A percentile compares a stretch with the other conserved stretches of the same genome.
Evolutionary conservation across 1,139 yeast genomes (phyloP).

Genomic region (Pichia sp.): DNA sequence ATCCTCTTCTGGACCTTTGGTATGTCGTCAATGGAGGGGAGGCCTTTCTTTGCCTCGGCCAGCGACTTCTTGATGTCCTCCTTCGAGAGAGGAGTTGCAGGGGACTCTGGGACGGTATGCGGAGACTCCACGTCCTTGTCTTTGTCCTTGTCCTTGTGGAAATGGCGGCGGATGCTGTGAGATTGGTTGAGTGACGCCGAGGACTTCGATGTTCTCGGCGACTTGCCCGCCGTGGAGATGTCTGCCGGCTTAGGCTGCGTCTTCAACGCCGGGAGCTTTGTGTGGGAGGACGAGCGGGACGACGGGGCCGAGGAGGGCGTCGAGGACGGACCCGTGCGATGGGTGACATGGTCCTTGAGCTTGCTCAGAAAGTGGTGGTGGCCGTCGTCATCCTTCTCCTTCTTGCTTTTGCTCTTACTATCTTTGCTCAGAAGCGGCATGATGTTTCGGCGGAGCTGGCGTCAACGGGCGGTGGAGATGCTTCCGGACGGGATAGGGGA

Average conservation of each 20-base stretch:
- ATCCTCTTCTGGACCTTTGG: slow-evolving; percentile 24
- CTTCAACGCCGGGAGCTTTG: slow-evolving; percentile 1
- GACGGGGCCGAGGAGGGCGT: neutral
- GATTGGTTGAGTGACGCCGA: neutral
- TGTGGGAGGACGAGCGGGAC: slow-evolving; percentile 6
- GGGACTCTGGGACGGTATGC: neutral
- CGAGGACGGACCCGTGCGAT: neutral
- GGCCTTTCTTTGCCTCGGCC: slow-evolving; percentile 22
- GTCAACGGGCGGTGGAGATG: neutral
- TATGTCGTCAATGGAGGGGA: slow-evolving; percentile 29
- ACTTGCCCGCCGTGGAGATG: neutral
- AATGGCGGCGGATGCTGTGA: slow-evolving; percentile 5
- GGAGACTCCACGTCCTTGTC: slow-evolving; percentile 1
- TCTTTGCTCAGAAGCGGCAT: slow-evolving; percentile 5
- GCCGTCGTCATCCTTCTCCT: slow-evolving; percentile 5
- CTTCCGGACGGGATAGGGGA: neutral
- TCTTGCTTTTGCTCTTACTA: slow-evolving; percentile 1
- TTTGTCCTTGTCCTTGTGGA: slow-evolving; percentile 4
- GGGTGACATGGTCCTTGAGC: slow-evolving; percentile 14
- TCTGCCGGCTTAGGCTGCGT: neutral
- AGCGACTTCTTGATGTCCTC: slow-evolving; percentile 16
- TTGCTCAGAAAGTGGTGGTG: slow-evolving; percentile 11
- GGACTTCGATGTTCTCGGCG: neutral
- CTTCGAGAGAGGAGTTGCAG: slow-evolving; percentile 10
- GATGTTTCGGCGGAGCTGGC: neutral